Conservation (phyloP, 176 grass and related monocot genomes). For the Thalia dealbata region DNA sequence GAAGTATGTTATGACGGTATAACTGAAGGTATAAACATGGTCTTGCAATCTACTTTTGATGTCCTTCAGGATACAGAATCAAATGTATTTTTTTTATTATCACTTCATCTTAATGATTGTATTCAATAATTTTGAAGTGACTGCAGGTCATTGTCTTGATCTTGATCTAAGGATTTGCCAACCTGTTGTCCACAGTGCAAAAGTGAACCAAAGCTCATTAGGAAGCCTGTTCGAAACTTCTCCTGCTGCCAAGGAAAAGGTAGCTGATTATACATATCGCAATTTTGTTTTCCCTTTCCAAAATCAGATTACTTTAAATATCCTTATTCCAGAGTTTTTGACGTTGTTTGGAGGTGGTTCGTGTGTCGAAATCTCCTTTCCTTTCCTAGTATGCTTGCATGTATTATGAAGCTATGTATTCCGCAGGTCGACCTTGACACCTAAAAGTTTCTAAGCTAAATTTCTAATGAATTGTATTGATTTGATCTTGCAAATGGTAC, state of each 20-base stretch:
- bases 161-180: constrained; percentile 90
- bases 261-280: not conserved
- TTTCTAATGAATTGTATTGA: too few species aligned
- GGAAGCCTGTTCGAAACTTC: constrained; percentile 40
- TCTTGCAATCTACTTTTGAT: not conserved
- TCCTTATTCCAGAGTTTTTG: too few species aligned
- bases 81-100: not conserved
- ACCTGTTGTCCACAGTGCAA: constrained; percentile 36
- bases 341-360: too few species aligned
- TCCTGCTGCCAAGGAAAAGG: not conserved
- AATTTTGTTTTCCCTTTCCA: not conserved
- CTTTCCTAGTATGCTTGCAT: too few species aligned
- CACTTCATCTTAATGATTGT: constrained; percentile 4
- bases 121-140: constrained; percentile 19
- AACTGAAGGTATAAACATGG: constrained; percentile 43
- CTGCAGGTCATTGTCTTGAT: constrained; percentile 56
- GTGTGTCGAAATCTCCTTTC: too few species aligned
- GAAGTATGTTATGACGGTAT: constrained; percentile 32
- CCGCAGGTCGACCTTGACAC: too few species aligned
- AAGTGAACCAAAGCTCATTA: constrained; percentile 26
- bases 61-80: not conserved
- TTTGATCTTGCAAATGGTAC: too few species aligned
- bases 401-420: too few species aligned
- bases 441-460: too few species aligned
- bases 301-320: not conserved